A percentile compares a stretch with the other conserved stretches of the same genome.
Evolutionary conservation across 1,284 basidiomycete genomes (phyloP).

Genomic region (Ustilago hordei): DNA sequence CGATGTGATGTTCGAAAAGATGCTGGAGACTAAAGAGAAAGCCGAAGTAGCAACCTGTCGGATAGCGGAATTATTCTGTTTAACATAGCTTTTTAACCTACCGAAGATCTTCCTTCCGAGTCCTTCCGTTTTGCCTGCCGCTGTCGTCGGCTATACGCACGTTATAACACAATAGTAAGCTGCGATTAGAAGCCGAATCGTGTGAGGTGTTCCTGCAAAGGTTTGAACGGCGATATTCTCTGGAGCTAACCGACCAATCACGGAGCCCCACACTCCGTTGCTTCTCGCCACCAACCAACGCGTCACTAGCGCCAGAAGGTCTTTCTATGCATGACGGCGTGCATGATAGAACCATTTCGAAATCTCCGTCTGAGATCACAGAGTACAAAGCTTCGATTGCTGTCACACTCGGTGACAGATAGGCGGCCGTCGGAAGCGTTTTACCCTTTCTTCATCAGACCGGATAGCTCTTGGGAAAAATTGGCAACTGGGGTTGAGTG

Average conservation of each 20-base stretch:
- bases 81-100: constrained; percentile 11
- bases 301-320: constrained; percentile 3
- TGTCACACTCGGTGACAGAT: background rate
- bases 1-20: no score
- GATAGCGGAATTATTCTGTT: background rate
- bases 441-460: background rate
- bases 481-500: background rate
- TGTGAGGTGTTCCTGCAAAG: background rate
- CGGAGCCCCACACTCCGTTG: constrained; percentile 18
- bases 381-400: background rate
- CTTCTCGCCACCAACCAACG: background rate
- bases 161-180: background rate
- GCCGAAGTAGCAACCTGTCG: constrained; percentile 4
- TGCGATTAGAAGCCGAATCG: constrained; percentile 1
- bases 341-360: background rate
- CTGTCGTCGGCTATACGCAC: constrained; percentile 7
- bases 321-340: background rate
- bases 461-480: background rate
- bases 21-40: background rate
- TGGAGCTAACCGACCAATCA: constrained; percentile 11
- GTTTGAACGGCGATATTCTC: background rate
- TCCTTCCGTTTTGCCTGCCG: constrained; percentile 4
- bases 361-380: background rate
- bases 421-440: background rate
- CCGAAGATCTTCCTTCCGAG: constrained; percentile 21